Base-by-base conservation (phyloP, 352 stramenopile species). In the Globisporangium apiculatum region DNA sequence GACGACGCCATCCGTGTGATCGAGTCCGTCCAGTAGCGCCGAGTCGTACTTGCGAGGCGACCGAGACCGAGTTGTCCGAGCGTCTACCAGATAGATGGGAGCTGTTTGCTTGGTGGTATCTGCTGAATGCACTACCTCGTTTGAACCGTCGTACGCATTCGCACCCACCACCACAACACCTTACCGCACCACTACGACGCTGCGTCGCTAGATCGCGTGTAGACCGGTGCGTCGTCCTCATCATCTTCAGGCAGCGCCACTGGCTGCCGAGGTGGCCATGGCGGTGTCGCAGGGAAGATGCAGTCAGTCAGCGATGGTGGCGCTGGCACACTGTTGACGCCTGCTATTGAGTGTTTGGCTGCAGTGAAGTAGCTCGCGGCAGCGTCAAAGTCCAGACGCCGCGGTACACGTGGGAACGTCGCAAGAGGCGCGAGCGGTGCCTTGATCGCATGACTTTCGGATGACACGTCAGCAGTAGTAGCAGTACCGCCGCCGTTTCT, bases 1-100 rank as follows among this genome's bases (percentile, higher is more conserved):
- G 71, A 92, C 55, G 75, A 91, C 46, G 92, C 92, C 38, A 91
- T 93, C 51, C 66, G 76, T 47, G 73, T 91, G 64, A 93, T 94
- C 61, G 66, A 78, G 52, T 73, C 67, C n/a, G 58, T 87, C 35
- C 65, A 55, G 60, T 17, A 43, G 40, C 40, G n/a, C 24, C 24
- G 24, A 31, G 24, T 31, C 24, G 42, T 18, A 47, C 12, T 31
- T 24, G 38, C 64, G n/a, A 48, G 43, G 31, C 51, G 57, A 53
- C 47, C 58, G 52, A 42, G 48, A 31, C 24, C 24, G 24, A 31
- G 24, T 31, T 31, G 24, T 31, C 24, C 24, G 24, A 31, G 24
- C 24, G 24, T 3, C 24, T 0, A 31, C 24, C 24, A 31, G 41
- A 45, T 45, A 45, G 41, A n/a, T 45, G 24, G 24, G 24, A 31